Evolutionary conservation across 2,329 filamentous ascomycete genomes (phyloP).

Genomic region (Xylariaceae sp.): DNA sequence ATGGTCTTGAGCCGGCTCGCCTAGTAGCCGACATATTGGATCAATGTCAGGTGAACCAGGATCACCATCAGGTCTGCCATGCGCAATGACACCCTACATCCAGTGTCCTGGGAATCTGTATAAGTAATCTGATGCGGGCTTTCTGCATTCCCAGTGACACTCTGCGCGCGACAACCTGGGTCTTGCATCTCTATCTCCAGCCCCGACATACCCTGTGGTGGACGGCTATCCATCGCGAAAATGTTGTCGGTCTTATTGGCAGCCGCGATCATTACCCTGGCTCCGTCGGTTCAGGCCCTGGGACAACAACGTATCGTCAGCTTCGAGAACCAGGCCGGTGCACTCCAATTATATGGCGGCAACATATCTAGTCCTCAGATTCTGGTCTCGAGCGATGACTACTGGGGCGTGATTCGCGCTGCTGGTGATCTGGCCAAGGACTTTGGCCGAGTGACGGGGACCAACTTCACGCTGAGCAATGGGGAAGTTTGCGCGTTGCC

Average conservation of each 20-base stretch:
- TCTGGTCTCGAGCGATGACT: conserved; percentile 54
- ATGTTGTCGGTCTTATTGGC: not conserved
- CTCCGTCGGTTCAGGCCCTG: conserved; percentile 15
- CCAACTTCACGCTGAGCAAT: conserved; percentile 56
- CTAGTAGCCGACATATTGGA: not conserved
- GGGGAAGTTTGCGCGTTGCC: conserved; percentile 33
- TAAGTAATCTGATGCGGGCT: not conserved
- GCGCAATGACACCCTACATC: not conserved
- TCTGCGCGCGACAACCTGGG: not conserved
- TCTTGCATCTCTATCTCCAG: not conserved
- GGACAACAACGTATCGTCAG: conserved; percentile 26
- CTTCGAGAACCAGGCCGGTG: conserved; percentile 13
- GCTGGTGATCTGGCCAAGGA: conserved; percentile 64
- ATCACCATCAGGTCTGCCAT: not conserved
- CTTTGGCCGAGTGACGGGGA: conserved; percentile 67
- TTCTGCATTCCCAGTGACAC: not conserved
- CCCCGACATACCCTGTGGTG: no score
- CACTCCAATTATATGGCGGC: conserved; percentile 24
- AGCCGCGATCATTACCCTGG: conserved; percentile 3
- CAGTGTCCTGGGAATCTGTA: no score
- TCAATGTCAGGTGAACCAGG: not conserved
- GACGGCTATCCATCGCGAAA: not conserved
- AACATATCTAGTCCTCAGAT: conserved; percentile 33
- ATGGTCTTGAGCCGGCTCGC: no score
- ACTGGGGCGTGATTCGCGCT: conserved; percentile 64